Evolutionary conservation across 345 rosid genomes (phyloP).

Genomic region (Melastoma malabathricum): DNA sequence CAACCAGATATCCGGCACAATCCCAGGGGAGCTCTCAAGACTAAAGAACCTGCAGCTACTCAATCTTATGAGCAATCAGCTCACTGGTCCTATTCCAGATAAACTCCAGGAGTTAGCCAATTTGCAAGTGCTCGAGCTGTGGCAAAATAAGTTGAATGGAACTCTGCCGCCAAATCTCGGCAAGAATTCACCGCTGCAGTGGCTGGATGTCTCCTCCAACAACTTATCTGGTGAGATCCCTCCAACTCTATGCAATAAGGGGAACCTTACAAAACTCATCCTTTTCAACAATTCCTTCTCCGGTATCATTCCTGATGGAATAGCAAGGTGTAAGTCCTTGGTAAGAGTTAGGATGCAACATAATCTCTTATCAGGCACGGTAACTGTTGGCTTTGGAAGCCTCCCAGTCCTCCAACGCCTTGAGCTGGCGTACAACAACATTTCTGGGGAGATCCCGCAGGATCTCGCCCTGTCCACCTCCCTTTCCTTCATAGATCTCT

Average conservation of each 20-base stretch:
- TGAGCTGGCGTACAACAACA: slow-evolving; percentile 68
- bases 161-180: slow-evolving; percentile 52
- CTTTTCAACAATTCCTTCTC: slow-evolving; percentile 69
- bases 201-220: slow-evolving; percentile 72
- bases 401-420: slow-evolving; percentile 66
- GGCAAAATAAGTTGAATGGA: slow-evolving; percentile 57
- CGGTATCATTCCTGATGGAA: slow-evolving; percentile 40
- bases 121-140: slow-evolving; percentile 54
- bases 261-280: slow-evolving; percentile 69
- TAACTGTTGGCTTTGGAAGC: slow-evolving; percentile 55
- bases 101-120: slow-evolving; percentile 45
- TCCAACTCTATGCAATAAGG: slow-evolving; percentile 36
- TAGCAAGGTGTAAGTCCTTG: slow-evolving; percentile 45
- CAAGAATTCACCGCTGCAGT: slow-evolving; percentile 36
- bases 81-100: slow-evolving; percentile 39
- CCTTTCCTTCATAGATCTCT: slow-evolving; percentile 72
- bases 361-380: slow-evolving; percentile 50
- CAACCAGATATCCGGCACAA: slow-evolving; percentile 51
- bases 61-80: slow-evolving; percentile 60
- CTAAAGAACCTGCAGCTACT: slow-evolving; percentile 49
- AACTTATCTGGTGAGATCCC: slow-evolving; percentile 55
- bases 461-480: slow-evolving; percentile 51
- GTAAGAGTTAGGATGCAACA: slow-evolving; percentile 66
- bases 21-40: slow-evolving; percentile 41
- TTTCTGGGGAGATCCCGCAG: slow-evolving; percentile 62